Base-by-base conservation (phyloP, 768 basidiomycete species). In the Artomyces pyxidatus region DNA sequence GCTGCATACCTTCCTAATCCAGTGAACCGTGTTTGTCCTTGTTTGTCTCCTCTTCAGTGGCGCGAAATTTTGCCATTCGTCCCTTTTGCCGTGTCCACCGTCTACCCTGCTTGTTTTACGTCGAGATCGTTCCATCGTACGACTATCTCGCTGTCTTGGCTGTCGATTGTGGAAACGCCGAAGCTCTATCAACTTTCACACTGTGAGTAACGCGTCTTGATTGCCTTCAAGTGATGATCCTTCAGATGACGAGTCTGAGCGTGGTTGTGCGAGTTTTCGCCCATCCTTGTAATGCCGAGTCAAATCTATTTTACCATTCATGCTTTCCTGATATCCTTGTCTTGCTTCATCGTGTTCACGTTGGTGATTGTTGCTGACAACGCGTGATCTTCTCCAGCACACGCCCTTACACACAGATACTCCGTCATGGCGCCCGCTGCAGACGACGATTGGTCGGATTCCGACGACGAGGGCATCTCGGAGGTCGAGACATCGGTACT, bases 241-340 rank as follows among this genome's bases (percentile, higher is more conserved):
- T 53, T 64, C 65, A 78, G 78, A 80, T 80, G 78, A 80, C 88
- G 88, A 91, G 89, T 92, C 89, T 72, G 89, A 91, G 67, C 63
- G 61, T 63, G 64, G 58, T 53, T 61, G 52, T 61, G 57, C 70
- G 72, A 76, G 81, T 81, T 77, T 81, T 78, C 81, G 79, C 76
- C 73, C 64, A 67, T 60, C 42, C 58, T 55, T 57, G 56, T 71
- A 53, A 61, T 84, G 88, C 88, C 78, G 87, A 89, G 59, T 70
- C 71, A 51, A 65, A 63, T 66, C 69, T 66, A 62, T 61, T 72
- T 71, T 85, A 85, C 88, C 88, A 91, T 92, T 92, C 89, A 92
- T 91, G 89, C 88, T 73, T 83, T 73, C 70, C 89, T 46, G 45
- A 46, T 27, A 54, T 48, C 58, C 42, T 57, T 53, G 55, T 49